Evolutionary conservation across 2,329 filamentous ascomycete genomes (phyloP), one percentile per base, ranked within the genome.

Genomic region (Nigrospora oryzae): DNA sequence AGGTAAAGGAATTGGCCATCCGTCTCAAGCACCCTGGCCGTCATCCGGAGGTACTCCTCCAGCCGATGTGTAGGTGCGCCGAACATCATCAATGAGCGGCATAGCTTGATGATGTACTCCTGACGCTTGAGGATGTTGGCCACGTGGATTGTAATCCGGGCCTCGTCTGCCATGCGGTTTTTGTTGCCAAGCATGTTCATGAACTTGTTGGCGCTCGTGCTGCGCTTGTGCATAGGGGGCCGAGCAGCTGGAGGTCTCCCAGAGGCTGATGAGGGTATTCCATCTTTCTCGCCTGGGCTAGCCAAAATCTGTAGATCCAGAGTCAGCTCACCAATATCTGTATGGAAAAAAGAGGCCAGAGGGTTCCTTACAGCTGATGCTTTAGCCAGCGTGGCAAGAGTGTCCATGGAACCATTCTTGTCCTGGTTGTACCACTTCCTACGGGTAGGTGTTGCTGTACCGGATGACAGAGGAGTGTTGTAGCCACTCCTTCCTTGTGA

Each of bases 21-120:
- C 14, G 95, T 90, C 62, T 90, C 86, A 34, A 96, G 75, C 2
- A 93, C 86, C n/a, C 86, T 77, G 1, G 90, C 84, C 10, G 86
- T 89, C 86, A 91, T 94, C 50, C 77, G 83, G 79, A 96, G 83
- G 62, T 95, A 95, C 60, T 95, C 86, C 63, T 96, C 90, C 16
- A 96, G 70, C 11, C 90, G 83, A 67, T 96, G 90, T 0, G 89
- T 95, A 1, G 90, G 90, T 1, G 90, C 90, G 12, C 90, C 90
- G 51, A 88, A 95, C 58, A 81, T 74, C 89, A 96, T 96, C 46
- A 96, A 69, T 1, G 87, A 87, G 36, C 83, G 80, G 60, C 90
- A 95, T 35, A 96, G 76, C 61, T 86, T 89, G 44, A 90, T 75
- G 12, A 96, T 74, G 60, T 95, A 96, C 44, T 80, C 78, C 54